Base-by-base conservation (phyloP, 1,284 basidiomycete species). In the Trichosporon faecale region DNA sequence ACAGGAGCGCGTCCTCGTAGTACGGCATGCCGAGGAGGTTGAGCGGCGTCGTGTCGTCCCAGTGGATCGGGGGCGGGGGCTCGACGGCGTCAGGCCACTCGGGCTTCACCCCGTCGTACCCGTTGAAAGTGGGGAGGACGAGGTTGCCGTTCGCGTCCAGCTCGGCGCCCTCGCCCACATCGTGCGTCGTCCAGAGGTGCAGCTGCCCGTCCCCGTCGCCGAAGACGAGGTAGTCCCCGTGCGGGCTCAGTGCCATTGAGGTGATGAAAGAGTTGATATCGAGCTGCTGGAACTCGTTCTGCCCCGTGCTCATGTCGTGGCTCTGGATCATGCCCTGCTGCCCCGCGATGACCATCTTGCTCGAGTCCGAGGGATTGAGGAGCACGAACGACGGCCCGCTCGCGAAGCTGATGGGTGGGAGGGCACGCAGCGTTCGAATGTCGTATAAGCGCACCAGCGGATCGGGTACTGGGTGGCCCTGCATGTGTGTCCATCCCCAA, bases 361-460 rank as follows among this genome's bases (percentile, higher is more conserved):
- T 91, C 2, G 91, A 86, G 35, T 91, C 88, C 71, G 89, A 91
- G 0, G 96, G 94, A 57, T 98, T 87, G 44, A 92, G 83, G 68
- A 91, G 89, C 73, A 97, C 90, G 78, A 95, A 94, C 0, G 93
- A 89, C 0, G 96, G 95, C 0, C 93, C 92, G 35, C 90, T 88
- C 2, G 93, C 89, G 79, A 98, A 98, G 1, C 93, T 90, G 40
- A 98, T 88, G 0, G 95, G 93, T 0, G 80, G 78, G 90, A 89
- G 31, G 91, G 87, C 2, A 40, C 90, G 89, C 85, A 98, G 88
- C 52, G 88, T 91, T 33, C 96, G 90, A 29, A 94, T 80, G 80
- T 99, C 96, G 79, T 93, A 97, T 11, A 98, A 87, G 82, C 97
- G 96, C 75, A 99, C 92, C 29, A 97, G 86, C 1, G 94, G 92